Evolutionary conservation across 2,329 filamentous ascomycete genomes (phyloP), one percentile per base, ranked within the genome.

Genomic region (Cytospora chrysosperma): DNA sequence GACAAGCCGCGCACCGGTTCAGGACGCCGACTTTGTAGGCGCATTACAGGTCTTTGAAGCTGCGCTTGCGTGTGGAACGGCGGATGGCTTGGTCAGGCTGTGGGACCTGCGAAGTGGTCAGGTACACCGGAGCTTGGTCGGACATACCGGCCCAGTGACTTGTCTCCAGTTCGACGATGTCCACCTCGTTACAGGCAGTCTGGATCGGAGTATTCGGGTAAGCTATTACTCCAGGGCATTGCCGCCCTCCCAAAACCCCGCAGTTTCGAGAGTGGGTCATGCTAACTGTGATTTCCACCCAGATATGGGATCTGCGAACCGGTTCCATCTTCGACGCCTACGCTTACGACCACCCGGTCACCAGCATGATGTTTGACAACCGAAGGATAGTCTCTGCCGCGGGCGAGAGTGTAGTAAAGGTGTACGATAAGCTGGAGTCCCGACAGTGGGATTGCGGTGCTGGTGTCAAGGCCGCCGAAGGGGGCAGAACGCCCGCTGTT

Each of bases 261-360:
- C 17, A 57, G 9, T 60, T 3, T 52, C 37, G 17, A 12, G 15
- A 27, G 21, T 5, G 51, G 12, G 24, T 53, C 43, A 7, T 15
- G 26, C 56, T 51, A 24, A 56, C 32, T 12, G 40, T 30, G 26
- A 32, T 26, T n/a, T 34, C 40, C 50, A 17, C 10, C 21, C 28
- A 98, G 93, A 98, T 99, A 74, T 99, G 95, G 95, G 95, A 99
- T 77, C 89, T 99, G 62, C 91, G 95, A 61, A 98, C 93, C 15
- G 95, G 95, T 53, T 93, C 93, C 37, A 97, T 99, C 70, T 90
- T 90, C 75, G 95, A 99, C 75, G 95, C 94, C 21, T 99, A 93
- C 75, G 95, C 94, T 26, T 99, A 98, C 77, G 93, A 98, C 72
- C 84, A 91, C 71, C 88, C 93, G 0, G 86, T 99, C 63, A 96